Conservation (phyloP, 139 green algal genomes). For the Chlorella vulgaris region DNA sequence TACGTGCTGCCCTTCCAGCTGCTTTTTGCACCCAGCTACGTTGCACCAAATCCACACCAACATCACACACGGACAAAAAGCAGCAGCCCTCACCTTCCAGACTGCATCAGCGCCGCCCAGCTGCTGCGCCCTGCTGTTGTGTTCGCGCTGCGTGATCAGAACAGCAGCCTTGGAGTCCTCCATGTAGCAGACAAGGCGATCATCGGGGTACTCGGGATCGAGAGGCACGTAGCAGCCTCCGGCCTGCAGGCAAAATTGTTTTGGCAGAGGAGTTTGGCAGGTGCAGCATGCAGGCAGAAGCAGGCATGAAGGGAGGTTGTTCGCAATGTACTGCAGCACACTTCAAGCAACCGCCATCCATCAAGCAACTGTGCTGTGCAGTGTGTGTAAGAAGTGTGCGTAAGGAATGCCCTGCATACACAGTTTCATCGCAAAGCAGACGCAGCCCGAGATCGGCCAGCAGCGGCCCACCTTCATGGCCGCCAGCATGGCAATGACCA, state of each 20-base stretch:
- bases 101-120: conserved; percentile 12
- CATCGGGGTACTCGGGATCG: conserved; percentile 56
- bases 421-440: neutral
- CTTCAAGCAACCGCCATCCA: too few relatives aligned
- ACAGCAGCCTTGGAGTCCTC: conserved; percentile 37
- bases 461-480: conserved; percentile 35
- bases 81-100: too few relatives aligned
- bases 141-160: conserved; percentile 20
- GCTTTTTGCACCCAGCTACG: neutral
- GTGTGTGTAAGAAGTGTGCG: too few relatives aligned
- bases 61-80: too few relatives aligned
- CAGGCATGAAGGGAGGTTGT: neutral
- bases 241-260: conserved; percentile 20
- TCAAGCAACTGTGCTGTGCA: too few relatives aligned
- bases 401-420: too few relatives aligned
- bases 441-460: too few relatives aligned
- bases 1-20: neutral
- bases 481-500: conserved; percentile 52
- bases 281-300: too few relatives aligned
- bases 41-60: too few relatives aligned
- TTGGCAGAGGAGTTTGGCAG: too few relatives aligned
- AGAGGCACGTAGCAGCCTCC: conserved; percentile 64
- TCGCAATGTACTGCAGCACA: neutral
- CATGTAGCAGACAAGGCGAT: conserved; percentile 52
- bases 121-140: neutral